Percentiles rank a stretch among this genome's conserved stretches.
Evolutionary conservation across 495 filamentous ascomycete species (phyloP).

Genomic region (Penicillium egyptiacum): DNA sequence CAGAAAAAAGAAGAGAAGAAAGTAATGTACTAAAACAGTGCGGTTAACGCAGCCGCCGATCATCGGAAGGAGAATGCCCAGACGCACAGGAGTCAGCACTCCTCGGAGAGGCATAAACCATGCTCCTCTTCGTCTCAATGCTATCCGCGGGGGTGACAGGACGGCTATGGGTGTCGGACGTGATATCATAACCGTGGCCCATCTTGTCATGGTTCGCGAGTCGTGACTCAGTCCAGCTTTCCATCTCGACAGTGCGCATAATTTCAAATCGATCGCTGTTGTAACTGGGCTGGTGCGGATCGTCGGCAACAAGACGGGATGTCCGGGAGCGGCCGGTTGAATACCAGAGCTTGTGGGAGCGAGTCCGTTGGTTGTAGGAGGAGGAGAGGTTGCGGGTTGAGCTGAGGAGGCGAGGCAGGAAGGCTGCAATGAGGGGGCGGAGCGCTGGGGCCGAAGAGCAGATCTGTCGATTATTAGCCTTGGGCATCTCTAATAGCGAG

Average conservation of each 20-base stretch:
- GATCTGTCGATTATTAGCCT: conserved; percentile 35
- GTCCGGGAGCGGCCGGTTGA: conserved; percentile 26
- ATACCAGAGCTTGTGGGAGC: conserved; percentile 27
- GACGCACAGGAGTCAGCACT: conserved; percentile 23
- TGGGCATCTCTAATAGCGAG: background rate
- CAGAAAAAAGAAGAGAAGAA: background rate
- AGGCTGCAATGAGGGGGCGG: conserved; percentile 50
- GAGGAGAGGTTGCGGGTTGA: conserved; percentile 26
- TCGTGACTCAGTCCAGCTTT: conserved; percentile 32
- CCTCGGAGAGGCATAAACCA: conserved; percentile 22
- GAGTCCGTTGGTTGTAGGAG: conserved; percentile 24
- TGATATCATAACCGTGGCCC: conserved; percentile 16
- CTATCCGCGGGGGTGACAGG: conserved; percentile 17
- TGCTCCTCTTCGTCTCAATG: conserved; percentile 23
- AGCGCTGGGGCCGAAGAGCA: conserved; percentile 57
- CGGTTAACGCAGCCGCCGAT: background rate
- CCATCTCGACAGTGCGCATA: conserved; percentile 39
- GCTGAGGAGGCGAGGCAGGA: conserved; percentile 43
- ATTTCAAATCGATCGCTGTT: conserved; percentile 29
- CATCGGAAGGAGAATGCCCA: background rate
- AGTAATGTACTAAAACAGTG: background rate
- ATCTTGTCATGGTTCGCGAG: conserved; percentile 17
- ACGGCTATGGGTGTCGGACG: conserved; percentile 17
- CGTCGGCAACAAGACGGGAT: conserved; percentile 8
- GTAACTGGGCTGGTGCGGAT: conserved; percentile 12